Percentiles rank a stretch among this genome's conserved stretches.
Evolutionary conservation across 345 rosid species (phyloP).

Genomic region (Melaleuca quinquenervia): DNA sequence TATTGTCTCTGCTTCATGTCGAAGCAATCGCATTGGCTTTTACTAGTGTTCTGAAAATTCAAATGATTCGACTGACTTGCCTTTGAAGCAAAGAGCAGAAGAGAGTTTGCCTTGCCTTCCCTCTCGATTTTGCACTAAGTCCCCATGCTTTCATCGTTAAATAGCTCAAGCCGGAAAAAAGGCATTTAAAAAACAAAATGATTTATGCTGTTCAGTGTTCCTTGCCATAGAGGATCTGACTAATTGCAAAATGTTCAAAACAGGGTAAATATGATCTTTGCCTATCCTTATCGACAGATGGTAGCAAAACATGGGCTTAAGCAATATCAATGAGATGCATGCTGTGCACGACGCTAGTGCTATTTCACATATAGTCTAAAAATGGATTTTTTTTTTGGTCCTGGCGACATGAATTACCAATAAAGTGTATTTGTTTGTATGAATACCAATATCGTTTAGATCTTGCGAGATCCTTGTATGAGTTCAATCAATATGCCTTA

Average conservation of each 20-base stretch:
- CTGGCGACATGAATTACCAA: neutral
- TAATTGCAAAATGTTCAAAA: neutral
- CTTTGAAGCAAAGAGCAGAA: neutral
- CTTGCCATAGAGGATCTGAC: neutral
- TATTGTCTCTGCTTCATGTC: neutral
- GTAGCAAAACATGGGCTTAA: neutral
- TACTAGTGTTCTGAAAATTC: neutral
- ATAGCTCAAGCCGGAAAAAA: neutral
- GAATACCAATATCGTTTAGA: neutral
- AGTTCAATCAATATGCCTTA: neutral
- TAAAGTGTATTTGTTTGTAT: neutral
- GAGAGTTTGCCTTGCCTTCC: neutral
- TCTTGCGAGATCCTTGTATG: accelerated
- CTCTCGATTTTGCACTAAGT: neutral
- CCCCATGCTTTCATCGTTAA: neutral
- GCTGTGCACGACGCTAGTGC: neutral
- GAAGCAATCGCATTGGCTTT: neutral
- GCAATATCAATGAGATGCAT: neutral
- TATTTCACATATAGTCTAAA: no score
- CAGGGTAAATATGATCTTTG: neutral
- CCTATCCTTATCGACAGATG: neutral
- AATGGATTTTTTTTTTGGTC: neutral
- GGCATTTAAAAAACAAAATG: neutral
- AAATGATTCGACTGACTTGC: neutral
- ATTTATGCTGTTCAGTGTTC: neutral